Percentiles rank a stretch among this genome's conserved stretches.
phyloP scores from a whole-genome alignment of 345 rosid species.

The Brassica cretica region DNA sequence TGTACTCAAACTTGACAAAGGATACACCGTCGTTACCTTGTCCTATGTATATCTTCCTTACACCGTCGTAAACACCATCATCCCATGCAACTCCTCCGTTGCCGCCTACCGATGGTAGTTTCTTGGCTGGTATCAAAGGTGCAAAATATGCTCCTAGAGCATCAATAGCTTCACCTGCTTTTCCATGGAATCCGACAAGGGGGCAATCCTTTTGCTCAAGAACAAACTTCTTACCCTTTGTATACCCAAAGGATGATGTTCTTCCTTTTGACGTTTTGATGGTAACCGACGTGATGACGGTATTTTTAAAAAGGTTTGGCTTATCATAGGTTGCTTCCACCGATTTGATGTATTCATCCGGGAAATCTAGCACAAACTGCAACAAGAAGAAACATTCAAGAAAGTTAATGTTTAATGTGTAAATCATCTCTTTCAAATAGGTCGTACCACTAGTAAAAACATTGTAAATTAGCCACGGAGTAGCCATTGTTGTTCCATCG shows the following conservation, averaged over 20 bases:
- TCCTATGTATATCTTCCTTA: conserved; percentile 30
- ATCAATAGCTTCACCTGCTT: background rate
- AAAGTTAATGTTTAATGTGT: background rate
- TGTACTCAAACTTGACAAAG: background rate
- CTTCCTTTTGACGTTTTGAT: conserved; percentile 24
- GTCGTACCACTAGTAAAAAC: no score
- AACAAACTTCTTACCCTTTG: background rate
- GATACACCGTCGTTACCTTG: conserved; percentile 17
- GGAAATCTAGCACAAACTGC: conserved; percentile 25
- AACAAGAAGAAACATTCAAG: background rate
- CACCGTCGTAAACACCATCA: conserved; percentile 33
- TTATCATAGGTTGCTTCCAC: conserved; percentile 23
- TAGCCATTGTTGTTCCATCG: no score
- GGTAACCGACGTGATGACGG: conserved; percentile 20
- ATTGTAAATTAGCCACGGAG: no score
- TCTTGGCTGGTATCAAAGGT: conserved; percentile 12
- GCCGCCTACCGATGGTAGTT: conserved; percentile 21
- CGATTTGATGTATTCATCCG: conserved; percentile 26
- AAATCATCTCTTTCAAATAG: background rate
- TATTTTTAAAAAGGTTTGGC: background rate
- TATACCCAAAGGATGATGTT: background rate
- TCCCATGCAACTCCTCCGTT: conserved; percentile 36
- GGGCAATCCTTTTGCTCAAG: background rate
- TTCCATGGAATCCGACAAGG: background rate
- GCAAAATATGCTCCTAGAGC: conserved; percentile 5